Base-by-base conservation (phyloP, 169 alveolate genomes). In the Hepatocystis sp. region DNA sequence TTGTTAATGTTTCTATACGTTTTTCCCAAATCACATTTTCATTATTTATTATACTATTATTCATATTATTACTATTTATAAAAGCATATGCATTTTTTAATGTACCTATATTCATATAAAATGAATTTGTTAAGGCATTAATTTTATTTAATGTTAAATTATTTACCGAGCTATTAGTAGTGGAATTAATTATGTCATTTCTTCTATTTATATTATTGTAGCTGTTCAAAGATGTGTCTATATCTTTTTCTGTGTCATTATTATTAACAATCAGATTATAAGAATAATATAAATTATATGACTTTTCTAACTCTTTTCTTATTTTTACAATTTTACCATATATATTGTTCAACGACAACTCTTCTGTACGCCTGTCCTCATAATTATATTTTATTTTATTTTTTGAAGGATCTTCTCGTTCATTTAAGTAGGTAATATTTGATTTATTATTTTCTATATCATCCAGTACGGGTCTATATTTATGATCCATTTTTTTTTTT, bases 81-180 rank as follows among this genome's bases (percentile, higher is more conserved):
- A 68, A 68, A n/a, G 60, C 21, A 47, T 55, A 68, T 1, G 86
- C 56, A 68, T 68, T 68, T 44, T 60, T 68, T 60, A 68, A 68
- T 0, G 68, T 68, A 21, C 56, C 71, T 4, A 68, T 71, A 55
- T 68, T 68, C 68, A 68, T 58, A 68, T 39, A 68, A 49, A 68
- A 68, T 13, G 86, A 68, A 39, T 68, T 68, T 40, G 86, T 68
- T 56, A 68, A 47, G 0, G 86, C 86, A 60, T 68, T 68, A 55
- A 68, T 68, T 56, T 68, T 68, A 21, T 68, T 68, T 68, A 68
- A 47, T 3, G 86, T 68, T 21, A 68, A 55, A 56, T 68, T 68
- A 55, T 68, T 68, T 46, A 25, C n/a, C 13, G 71, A n/a, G n/a
- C n/a, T 32, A 55, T 55, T 68, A 13, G 28, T 60, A 32, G 53